Evolutionary conservation across 2,329 filamentous ascomycete species (phyloP), one percentile per base, ranked within the genome.

Genomic region (Alternaria burnsii): DNA sequence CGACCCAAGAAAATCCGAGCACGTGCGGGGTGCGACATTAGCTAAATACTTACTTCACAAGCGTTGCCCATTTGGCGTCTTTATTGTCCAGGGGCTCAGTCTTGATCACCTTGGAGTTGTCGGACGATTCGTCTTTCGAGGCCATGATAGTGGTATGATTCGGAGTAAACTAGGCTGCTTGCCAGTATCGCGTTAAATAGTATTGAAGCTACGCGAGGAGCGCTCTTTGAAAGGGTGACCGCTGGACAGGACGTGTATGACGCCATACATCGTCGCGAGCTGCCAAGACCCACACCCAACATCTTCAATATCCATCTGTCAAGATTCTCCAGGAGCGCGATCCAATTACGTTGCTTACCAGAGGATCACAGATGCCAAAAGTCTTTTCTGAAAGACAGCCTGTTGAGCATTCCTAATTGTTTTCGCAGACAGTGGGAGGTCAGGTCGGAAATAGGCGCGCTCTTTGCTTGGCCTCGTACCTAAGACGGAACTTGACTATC

Each of bases 11-110:
- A 24, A 24, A 36, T 14, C 14, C 24, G 32, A 36, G 34, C 20
- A 32, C 8, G 20, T 38, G 5, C 32, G 40, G 24, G 40, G 40
- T 26, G 40, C 20, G 26, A 24, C 11, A 30, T 24, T 7, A 5
- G 41, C 36, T 38, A 28, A 44, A 51, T 28, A 67, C 71, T 40
- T 72, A 80, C 79, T 78, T 79, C 46, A 76, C 71, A 18, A 81
- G 67, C 4, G 72, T 78, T 7, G 75, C 75, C 79, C 79, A 81
- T 65, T 75, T 76, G 5, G 79, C 79, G 18, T 81, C 77, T 59
- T 75, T 73, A 57, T 76, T 68, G 52, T 78, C 70, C 58, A 80
- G 67, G 20, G 76, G 75, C 59, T 78, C 76, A 11, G 71, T 73
- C 43, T 72, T 76, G 58, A 79, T 46, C 30, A 79, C 68, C 51